phyloP scores from a whole-genome alignment of 306 rosid genomes.

The Macrotyloma uniflorum region DNA sequence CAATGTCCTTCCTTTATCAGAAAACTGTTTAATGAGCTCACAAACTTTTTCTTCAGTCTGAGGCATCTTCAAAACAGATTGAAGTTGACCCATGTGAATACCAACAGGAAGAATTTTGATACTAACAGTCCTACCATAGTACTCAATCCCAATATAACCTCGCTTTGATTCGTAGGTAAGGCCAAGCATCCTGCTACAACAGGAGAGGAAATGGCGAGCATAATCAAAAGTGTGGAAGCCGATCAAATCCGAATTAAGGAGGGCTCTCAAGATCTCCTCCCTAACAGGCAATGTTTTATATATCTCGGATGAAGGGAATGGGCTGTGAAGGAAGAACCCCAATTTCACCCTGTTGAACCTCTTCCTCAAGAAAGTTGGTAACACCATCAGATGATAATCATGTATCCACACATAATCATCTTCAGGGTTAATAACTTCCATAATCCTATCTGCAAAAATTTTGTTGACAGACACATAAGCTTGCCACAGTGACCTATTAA shows the following conservation, averaged over 20 bases:
- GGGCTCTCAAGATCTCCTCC: conserved; percentile 79
- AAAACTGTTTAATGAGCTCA: conserved; percentile 39
- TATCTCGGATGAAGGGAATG: conserved; percentile 84
- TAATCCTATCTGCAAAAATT: conserved; percentile 81
- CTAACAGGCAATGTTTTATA: conserved; percentile 78
- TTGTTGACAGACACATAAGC: conserved; percentile 84
- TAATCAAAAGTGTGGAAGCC: conserved; percentile 92
- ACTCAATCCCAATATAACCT: conserved; percentile 83
- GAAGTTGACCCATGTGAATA: conserved; percentile 81
- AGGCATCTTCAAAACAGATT: conserved; percentile 59
- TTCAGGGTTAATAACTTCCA: conserved; percentile 91
- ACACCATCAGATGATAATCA: conserved; percentile 87
- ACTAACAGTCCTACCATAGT: conserved; percentile 81
- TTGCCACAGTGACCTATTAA: conserved; percentile 74
- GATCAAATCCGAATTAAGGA: conserved; percentile 78
- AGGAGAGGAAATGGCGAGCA: conserved; percentile 81
- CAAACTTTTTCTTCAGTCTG: conserved; percentile 61
- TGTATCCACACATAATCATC: conserved; percentile 89
- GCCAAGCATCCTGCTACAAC: conserved; percentile 90
- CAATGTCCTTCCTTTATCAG: conserved; percentile 49
- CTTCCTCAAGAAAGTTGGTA: conserved; percentile 87
- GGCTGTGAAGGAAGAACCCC: conserved; percentile 87
- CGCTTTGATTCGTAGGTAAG: conserved; percentile 75
- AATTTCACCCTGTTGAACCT: conserved; percentile 76
- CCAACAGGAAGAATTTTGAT: conserved; percentile 91